Percentiles rank a stretch among this genome's conserved stretches.
Conservation (phyloP, 805 yeast genomes). For the Teunomyces lycoperdinae region DNA sequence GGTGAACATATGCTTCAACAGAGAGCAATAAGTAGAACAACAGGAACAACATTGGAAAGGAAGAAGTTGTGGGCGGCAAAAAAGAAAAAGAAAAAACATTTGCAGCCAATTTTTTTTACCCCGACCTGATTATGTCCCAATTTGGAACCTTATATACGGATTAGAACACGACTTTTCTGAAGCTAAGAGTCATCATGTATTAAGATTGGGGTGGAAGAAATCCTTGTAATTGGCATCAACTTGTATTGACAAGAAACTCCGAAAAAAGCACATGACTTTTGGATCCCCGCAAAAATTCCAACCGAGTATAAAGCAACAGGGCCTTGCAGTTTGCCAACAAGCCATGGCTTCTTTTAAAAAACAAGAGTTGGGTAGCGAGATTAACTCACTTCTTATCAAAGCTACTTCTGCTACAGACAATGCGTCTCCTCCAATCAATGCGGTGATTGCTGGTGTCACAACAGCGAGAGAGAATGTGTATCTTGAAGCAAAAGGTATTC, state of each 20-base stretch:
- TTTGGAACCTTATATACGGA: too few relatives aligned
- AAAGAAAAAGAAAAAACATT: background rate
- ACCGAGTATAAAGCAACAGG: background rate
- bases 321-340: background rate
- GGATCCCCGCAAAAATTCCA: background rate
- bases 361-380: background rate
- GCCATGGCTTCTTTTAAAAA: background rate
- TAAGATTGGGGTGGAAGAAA: too few relatives aligned
- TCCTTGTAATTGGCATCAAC: too few relatives aligned
- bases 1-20: constrained; percentile 42
- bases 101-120: background rate
- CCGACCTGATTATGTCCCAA: too few relatives aligned
- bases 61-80: background rate
- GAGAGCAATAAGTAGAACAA: background rate
- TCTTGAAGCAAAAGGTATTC: constrained; percentile 21
- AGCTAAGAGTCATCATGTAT: too few relatives aligned
- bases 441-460: constrained; percentile 29
- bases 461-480: constrained; percentile 19
- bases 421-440: constrained; percentile 12
- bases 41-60: background rate
- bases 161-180: too few relatives aligned
- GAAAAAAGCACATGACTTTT: background rate
- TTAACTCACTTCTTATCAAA: background rate
- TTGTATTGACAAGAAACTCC: background rate
- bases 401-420: background rate